A percentile compares a stretch with the other conserved stretches of the same genome.
Evolutionary conservation across 805 yeast species (phyloP).

Genomic region (Wickerhamiella siamensis): DNA sequence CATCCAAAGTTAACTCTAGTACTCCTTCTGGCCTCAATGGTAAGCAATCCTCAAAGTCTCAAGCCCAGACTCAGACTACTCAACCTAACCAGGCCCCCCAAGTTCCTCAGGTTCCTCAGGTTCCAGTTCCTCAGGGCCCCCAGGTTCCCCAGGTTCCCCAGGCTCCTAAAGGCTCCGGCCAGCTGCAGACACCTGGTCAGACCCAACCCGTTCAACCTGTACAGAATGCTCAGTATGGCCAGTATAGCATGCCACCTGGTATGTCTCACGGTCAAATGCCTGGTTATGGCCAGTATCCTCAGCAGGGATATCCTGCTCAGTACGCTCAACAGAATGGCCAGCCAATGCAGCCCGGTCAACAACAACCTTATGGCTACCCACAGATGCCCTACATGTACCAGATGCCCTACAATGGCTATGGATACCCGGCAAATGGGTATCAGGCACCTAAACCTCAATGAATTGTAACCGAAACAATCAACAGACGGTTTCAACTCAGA

Average conservation of each 20-base stretch:
- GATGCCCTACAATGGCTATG: constrained; percentile 8
- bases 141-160: not conserved
- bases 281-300: not conserved
- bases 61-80: not conserved
- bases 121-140: not conserved
- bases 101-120: not conserved
- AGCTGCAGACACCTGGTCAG: too few relatives aligned
- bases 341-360: not conserved
- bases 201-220: too few relatives aligned
- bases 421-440: constrained; percentile 5
- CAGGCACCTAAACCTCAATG: constrained; percentile 2
- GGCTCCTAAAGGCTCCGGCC: too few relatives aligned
- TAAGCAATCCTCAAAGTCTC: not conserved
- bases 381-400: constrained; percentile 6
- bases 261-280: not conserved
- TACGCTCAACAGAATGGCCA: not conserved
- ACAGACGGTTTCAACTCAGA: too few relatives aligned
- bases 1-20: not conserved
- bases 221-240: not conserved
- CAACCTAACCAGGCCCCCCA: not conserved
- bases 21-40: not conserved
- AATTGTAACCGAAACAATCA: too few relatives aligned
- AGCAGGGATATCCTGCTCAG: not conserved
- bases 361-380: not conserved
- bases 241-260: not conserved